These are phyloP conservation scores for Xerocomus spinulosus DNA, from an alignment of 768 basidiomycete species.

Conservation along the genomic window DNA sequence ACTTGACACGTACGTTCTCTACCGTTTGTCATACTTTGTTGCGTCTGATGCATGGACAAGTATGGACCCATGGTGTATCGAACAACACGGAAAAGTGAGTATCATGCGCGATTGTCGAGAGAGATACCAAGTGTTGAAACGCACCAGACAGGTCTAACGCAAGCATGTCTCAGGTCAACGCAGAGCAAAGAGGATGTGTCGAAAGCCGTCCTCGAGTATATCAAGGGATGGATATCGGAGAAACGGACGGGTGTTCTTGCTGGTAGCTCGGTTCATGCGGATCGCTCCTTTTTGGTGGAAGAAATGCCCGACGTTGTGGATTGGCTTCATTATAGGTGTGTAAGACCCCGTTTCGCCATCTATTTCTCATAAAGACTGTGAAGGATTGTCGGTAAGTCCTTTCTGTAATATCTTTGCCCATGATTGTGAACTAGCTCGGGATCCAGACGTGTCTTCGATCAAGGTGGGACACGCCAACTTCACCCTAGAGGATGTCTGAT, in stretches of 20 bases:
- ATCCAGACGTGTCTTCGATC: conserved; percentile 74
- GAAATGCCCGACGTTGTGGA: conserved; percentile 80
- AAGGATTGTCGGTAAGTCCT: conserved; percentile 68
- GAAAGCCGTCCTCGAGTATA: conserved; percentile 62
- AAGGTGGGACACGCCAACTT: conserved; percentile 47
- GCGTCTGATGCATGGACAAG: conserved; percentile 32
- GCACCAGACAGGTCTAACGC: conserved; percentile 72
- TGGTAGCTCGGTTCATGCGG: conserved; percentile 83
- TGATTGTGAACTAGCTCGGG: background rate
- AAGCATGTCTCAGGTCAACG: conserved; percentile 70
- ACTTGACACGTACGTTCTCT: conserved; percentile 58
- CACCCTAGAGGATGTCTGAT: conserved; percentile 2
- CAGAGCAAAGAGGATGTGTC: conserved; percentile 58
- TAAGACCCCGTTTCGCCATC: background rate
- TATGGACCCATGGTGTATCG: conserved; percentile 86
- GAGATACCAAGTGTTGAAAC: background rate
- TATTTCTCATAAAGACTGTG: background rate
- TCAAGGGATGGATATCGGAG: conserved; percentile 80
- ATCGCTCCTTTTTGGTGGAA: conserved; percentile 63
- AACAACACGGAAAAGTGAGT: conserved; percentile 71
- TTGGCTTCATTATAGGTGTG: conserved; percentile 77
- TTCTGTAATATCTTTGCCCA: background rate
- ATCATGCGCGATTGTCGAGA: background rate
- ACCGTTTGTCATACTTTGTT: background rate
- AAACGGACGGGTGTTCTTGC: conserved; percentile 65